phyloP scores from a whole-genome alignment of 129 eudicot species.

The Centella asiatica region DNA sequence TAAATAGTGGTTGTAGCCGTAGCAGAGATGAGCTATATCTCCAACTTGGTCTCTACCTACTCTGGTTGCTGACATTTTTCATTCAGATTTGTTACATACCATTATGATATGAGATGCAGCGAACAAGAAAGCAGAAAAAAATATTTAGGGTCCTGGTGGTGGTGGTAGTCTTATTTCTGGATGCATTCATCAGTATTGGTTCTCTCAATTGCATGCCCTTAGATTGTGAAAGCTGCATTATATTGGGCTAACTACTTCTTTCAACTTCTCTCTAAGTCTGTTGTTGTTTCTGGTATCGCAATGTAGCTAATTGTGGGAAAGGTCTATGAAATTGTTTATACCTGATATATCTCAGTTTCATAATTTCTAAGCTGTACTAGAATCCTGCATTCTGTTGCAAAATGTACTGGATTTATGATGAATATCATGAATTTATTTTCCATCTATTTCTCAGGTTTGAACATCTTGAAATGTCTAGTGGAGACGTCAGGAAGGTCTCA shows the following conservation, averaged over 20 bases:
- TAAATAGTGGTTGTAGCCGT: too few relatives aligned
- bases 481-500: slow-evolving; percentile 67
- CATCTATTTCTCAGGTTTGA: slow-evolving; percentile 5
- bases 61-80: not conserved
- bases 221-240: not conserved
- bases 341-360: too few relatives aligned
- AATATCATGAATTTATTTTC: not conserved
- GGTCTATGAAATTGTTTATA: too few relatives aligned
- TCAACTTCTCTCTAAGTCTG: too few relatives aligned
- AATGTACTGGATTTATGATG: not conserved
- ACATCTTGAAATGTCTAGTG: slow-evolving; percentile 47
- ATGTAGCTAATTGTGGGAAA: too few relatives aligned
- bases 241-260: too few relatives aligned
- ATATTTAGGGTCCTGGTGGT: not conserved
- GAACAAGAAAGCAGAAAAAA: not conserved
- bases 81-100: too few relatives aligned
- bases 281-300: too few relatives aligned
- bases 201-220: not conserved
- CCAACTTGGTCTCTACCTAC: not conserved
- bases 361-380: not conserved
- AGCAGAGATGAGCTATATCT: too few relatives aligned
- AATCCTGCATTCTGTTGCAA: not conserved
- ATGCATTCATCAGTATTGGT: not conserved
- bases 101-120: not conserved
- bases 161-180: not conserved